These are phyloP conservation scores for Didymella sp. DNA, from an alignment of 2,329 filamentous ascomycete species.

Conservation along the genomic window DNA sequence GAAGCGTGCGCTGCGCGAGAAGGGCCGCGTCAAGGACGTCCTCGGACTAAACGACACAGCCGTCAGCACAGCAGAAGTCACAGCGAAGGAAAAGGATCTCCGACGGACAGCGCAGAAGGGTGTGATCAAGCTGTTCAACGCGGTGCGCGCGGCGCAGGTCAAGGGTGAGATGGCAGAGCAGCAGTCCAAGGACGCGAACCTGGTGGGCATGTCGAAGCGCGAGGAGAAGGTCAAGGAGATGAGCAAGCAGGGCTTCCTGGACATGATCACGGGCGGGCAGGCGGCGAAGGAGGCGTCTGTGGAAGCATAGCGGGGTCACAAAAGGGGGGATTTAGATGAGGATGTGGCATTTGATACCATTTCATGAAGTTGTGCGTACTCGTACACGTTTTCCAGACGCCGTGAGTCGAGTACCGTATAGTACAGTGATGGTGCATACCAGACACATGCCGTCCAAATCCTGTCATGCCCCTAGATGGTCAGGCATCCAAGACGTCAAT, in stretches of 20 bases:
- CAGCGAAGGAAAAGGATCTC: slow-evolving; percentile 78
- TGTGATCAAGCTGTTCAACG: slow-evolving; percentile 96
- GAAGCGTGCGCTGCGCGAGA: slow-evolving; percentile 79
- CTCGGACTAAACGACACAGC: slow-evolving; percentile 66
- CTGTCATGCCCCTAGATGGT: neutral
- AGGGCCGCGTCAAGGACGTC: slow-evolving; percentile 87
- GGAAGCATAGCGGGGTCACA: neutral
- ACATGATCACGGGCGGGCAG: slow-evolving; percentile 74
- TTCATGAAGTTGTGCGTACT: neutral
- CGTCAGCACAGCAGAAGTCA: slow-evolving; percentile 59
- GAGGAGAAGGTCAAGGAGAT: slow-evolving; percentile 94
- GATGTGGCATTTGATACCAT: neutral
- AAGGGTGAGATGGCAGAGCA: slow-evolving; percentile 80
- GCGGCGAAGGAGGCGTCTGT: slow-evolving; percentile 41
- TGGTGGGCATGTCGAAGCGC: slow-evolving; percentile 79
- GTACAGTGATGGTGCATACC: neutral
- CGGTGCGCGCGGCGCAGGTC: slow-evolving; percentile 89
- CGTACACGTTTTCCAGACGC: neutral
- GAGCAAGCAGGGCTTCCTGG: slow-evolving; percentile 95
- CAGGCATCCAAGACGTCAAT: too few species aligned
- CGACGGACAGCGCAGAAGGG: slow-evolving; percentile 89
- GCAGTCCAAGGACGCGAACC: slow-evolving; percentile 71
- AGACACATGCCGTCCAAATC: neutral
- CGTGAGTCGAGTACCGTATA: neutral
- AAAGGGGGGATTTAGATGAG: neutral